These are phyloP conservation scores for Poa pratensis DNA, from an alignment of 176 grass and related monocot species.

Conservation along the genomic window DNA sequence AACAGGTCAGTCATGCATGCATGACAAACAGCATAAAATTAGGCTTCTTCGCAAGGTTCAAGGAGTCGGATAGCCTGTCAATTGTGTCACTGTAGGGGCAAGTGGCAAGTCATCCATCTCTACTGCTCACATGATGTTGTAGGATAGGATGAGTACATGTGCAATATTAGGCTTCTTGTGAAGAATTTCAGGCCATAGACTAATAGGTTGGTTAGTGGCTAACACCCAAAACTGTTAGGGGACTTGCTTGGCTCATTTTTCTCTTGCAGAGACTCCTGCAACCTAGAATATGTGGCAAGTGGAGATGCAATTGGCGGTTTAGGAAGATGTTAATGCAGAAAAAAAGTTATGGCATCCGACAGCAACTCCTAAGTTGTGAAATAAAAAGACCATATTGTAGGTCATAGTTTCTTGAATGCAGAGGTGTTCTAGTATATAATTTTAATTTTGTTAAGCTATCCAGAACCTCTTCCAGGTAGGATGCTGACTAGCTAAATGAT, in stretches of 20 bases:
- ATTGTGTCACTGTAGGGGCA: conserved; percentile 31
- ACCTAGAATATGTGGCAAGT: conserved; percentile 8
- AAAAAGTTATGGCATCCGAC: conserved; percentile 20
- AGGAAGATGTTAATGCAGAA: neutral
- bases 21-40: neutral
- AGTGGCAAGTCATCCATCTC: conserved; percentile 25
- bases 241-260: conserved; percentile 27
- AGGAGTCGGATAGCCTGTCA: conserved; percentile 6
- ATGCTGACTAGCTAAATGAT: conserved; percentile 45
- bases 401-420: neutral
- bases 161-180: conserved; percentile 1
- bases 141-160: conserved; percentile 14
- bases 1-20: neutral
- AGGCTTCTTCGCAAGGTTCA: neutral
- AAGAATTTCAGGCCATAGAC: conserved; percentile 26
- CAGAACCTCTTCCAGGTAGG: conserved; percentile 19
- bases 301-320: conserved; percentile 1
- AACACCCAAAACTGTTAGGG: conserved; percentile 10
- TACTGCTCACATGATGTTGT: conserved; percentile 24
- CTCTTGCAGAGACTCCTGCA: neutral
- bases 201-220: neutral
- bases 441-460: conserved; percentile 34
- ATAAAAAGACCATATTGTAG: neutral
- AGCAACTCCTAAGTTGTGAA: neutral
- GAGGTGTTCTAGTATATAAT: neutral